Evolutionary conservation across 2,329 filamentous ascomycete species (phyloP).

Genomic region (Colletotrichum chlorophyti): DNA sequence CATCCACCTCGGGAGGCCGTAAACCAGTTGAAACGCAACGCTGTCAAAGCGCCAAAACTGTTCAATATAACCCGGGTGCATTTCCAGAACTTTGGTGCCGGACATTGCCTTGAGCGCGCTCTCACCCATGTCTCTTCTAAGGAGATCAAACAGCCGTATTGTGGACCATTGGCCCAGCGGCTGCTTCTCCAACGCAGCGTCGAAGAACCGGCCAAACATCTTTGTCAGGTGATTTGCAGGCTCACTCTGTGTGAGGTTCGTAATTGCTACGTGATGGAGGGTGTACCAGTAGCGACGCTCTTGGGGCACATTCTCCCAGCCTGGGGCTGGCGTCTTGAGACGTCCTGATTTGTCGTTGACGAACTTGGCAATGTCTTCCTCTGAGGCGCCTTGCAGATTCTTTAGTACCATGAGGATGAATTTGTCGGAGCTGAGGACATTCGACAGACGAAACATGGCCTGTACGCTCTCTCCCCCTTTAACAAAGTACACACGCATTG

Average conservation of each 20-base stretch:
- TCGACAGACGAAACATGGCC: constrained; percentile 28
- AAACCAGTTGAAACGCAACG: constrained; percentile 28
- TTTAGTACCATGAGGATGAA: constrained; percentile 27
- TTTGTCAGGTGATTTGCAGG: constrained; percentile 14
- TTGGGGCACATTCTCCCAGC: constrained; percentile 23
- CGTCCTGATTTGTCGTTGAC: constrained; percentile 30
- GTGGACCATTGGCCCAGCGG: constrained; percentile 30
- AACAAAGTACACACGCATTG: constrained; percentile 27
- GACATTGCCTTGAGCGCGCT: constrained; percentile 31
- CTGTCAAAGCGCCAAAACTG: constrained; percentile 36
- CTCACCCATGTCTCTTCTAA: constrained; percentile 32
- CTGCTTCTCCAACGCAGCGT: constrained; percentile 13
- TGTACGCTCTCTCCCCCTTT: constrained; percentile 24
- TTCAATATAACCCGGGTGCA: constrained; percentile 34
- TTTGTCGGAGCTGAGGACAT: constrained; percentile 30
- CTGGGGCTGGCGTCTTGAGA: constrained; percentile 23
- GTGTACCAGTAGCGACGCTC: constrained; percentile 33
- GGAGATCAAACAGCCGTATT: constrained; percentile 29
- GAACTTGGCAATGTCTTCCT: constrained; percentile 26
- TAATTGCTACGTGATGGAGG: constrained; percentile 28
- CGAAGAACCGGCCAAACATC: constrained; percentile 27
- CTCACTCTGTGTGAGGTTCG: constrained; percentile 23
- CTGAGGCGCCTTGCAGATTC: constrained; percentile 7
- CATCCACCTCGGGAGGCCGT: constrained; percentile 33
- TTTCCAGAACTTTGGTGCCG: constrained; percentile 33